A percentile compares a stretch with the other conserved stretches of the same genome.
These are phyloP conservation scores for Eustoma russellianum DNA, from an alignment of 257 asterid species.

Conservation along the genomic window DNA sequence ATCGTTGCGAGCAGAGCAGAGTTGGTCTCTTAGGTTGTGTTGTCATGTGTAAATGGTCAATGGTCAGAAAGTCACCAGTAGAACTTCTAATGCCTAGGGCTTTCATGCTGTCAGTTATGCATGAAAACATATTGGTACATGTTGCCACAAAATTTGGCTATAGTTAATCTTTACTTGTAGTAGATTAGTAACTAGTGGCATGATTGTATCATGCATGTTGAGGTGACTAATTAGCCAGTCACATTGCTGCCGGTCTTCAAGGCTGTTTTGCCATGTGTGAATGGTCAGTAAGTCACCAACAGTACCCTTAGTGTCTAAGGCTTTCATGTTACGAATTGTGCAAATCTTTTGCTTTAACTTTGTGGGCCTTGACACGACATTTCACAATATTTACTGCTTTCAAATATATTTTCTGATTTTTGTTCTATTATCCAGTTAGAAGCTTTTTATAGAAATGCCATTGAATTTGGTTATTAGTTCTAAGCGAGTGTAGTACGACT, in stretches of 20 bases:
- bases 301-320: conserved; percentile 18
- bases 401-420: no score
- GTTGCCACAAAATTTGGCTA: no score
- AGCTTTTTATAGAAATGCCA: no score
- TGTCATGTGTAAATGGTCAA: conserved; percentile 37
- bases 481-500: no score
- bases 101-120: conserved; percentile 14
- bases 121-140: no score
- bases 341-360: conserved; percentile 2
- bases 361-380: conserved; percentile 18
- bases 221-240: conserved; percentile 21
- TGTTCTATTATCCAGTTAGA: no score
- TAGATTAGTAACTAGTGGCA: no score
- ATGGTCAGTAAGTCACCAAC: conserved; percentile 48
- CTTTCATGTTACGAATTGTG: conserved; percentile 16
- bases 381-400: not conserved
- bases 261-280: conserved; percentile 27
- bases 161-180: no score
- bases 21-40: conserved; percentile 11
- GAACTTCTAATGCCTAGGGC: conserved; percentile 16
- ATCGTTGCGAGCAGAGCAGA: no score
- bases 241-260: conserved; percentile 3
- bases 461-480: no score
- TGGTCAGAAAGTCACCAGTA: conserved; percentile 47
- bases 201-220: not conserved